phyloP scores from a whole-genome alignment of 208 protist genomes.

The Acanthamoeba lugdunensis region DNA sequence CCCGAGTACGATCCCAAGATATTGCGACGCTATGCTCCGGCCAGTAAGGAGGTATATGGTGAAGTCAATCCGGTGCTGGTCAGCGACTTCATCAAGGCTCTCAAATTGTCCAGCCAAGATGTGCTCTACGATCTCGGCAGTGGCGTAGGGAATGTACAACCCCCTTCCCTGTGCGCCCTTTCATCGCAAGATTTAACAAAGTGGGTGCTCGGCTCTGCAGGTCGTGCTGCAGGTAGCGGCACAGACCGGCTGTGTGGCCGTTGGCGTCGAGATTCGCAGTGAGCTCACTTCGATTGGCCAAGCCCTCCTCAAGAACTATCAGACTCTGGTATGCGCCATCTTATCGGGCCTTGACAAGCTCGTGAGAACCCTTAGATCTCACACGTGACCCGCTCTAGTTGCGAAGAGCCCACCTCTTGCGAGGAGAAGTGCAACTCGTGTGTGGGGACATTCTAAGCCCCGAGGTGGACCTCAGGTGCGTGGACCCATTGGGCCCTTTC shows the following conservation, averaged over 20 bases:
- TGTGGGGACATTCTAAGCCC: conserved; percentile 39
- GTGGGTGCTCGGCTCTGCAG: background rate
- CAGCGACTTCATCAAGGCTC: conserved; percentile 29
- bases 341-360: background rate
- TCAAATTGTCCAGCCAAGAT: background rate
- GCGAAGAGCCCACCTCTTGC: background rate
- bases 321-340: background rate
- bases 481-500: too few relatives aligned
- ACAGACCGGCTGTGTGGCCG: conserved; percentile 34
- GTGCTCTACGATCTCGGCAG: conserved; percentile 54
- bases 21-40: conserved; percentile 21
- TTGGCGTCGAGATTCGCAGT: conserved; percentile 20
- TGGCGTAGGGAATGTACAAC: conserved; percentile 44
- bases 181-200: too few relatives aligned
- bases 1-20: conserved; percentile 35
- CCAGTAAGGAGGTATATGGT: conserved; percentile 50
- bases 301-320: background rate
- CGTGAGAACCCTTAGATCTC: background rate
- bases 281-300: background rate
- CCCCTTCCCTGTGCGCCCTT: background rate
- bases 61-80: conserved; percentile 56
- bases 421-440: conserved; percentile 50
- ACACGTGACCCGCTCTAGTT: background rate
- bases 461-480: background rate
- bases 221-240: conserved; percentile 39